Conservation (phyloP, 139 green algal genomes). For the Mychonastes homosphaera region DNA sequence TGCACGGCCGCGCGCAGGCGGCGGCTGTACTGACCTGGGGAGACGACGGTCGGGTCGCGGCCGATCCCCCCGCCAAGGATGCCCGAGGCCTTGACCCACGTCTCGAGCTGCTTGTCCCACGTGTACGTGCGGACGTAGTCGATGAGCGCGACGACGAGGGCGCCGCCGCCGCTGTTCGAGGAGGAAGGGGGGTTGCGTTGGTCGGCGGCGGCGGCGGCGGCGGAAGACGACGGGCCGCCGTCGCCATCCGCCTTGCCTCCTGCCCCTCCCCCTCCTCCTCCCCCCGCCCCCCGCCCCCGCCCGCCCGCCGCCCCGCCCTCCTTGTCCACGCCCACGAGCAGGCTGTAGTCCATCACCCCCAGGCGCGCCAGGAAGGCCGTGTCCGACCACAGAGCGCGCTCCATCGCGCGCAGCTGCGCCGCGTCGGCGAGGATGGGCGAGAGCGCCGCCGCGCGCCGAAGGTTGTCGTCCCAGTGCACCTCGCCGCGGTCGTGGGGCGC, state of each 20-base stretch:
- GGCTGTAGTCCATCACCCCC: constrained; percentile 94
- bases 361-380: constrained; percentile 72
- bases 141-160: constrained; percentile 87
- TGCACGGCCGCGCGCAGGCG: constrained; percentile 59
- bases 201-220: no score
- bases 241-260: no score
- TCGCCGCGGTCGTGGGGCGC: constrained; percentile 28
- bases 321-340: constrained; percentile 75
- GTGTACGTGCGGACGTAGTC: constrained; percentile 92
- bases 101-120: constrained; percentile 96
- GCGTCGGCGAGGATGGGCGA: constrained; percentile 19
- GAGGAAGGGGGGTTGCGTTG: no score
- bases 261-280: no score
- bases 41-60: constrained; percentile 87
- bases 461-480: constrained; percentile 89
- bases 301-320: no score
- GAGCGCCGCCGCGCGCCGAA: constrained; percentile 33
- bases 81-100: constrained; percentile 87
- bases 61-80: constrained; percentile 71
- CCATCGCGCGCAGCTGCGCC: constrained; percentile 23
- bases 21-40: constrained; percentile 83
- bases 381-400: constrained; percentile 74
- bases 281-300: neutral
- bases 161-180: no score
- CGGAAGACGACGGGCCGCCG: no score